Percentiles rank a stretch among this genome's conserved stretches.
Conservation (phyloP, 768 basidiomycete genomes). For the Termitomyces sp. region DNA sequence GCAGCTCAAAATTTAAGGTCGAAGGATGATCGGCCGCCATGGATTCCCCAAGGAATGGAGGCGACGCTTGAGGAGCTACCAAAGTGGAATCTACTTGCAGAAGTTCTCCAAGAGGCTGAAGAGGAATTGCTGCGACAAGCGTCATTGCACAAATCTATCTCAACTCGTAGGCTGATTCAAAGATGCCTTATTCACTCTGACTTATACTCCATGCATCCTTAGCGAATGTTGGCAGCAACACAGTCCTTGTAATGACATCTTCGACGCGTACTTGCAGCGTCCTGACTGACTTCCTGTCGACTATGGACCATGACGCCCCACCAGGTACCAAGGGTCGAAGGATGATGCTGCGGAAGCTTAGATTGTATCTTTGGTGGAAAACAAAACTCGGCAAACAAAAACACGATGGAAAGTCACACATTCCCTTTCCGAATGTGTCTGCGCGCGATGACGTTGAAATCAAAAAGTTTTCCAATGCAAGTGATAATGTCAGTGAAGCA, state of each 20-base stretch:
- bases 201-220: background rate
- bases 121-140: slow-evolving; percentile 70
- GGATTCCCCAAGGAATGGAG: slow-evolving; percentile 76
- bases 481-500: slow-evolving; percentile 58
- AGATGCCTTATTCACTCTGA: background rate
- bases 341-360: slow-evolving; percentile 78
- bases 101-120: slow-evolving; percentile 89
- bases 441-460: slow-evolving; percentile 17
- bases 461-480: slow-evolving; percentile 20
- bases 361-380: slow-evolving; percentile 80
- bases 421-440: slow-evolving; percentile 18
- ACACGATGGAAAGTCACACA: slow-evolving; percentile 24
- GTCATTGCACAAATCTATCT: slow-evolving; percentile 23
- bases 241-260: slow-evolving; percentile 83
- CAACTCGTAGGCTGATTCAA: slow-evolving; percentile 13
- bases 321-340: slow-evolving; percentile 57
- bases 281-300: slow-evolving; percentile 74
- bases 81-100: slow-evolving; percentile 84
- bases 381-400: slow-evolving; percentile 37
- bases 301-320: slow-evolving; percentile 50
- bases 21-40: slow-evolving; percentile 33
- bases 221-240: slow-evolving; percentile 56
- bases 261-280: slow-evolving; percentile 70
- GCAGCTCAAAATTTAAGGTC: slow-evolving; percentile 9
- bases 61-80: slow-evolving; percentile 91